phyloP scores from a whole-genome alignment of 768 basidiomycete species.

The Russula griseocarnosa region DNA sequence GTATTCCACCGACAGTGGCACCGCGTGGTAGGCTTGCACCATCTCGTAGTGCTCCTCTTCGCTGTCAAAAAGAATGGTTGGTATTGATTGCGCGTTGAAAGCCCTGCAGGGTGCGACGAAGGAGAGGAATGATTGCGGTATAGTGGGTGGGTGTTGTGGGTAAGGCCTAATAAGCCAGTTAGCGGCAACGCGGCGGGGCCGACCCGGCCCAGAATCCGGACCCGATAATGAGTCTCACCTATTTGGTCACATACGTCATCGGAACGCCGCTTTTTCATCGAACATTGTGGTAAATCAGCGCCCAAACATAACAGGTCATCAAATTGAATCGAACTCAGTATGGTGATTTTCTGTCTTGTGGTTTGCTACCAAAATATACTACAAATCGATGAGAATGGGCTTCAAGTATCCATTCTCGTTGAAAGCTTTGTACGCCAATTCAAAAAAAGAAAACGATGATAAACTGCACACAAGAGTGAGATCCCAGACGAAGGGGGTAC shows the following conservation, averaged over 20 bases:
- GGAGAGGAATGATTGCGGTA: background rate
- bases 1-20: constrained; percentile 35
- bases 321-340: too few relatives aligned
- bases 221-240: too few relatives aligned
- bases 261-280: too few relatives aligned
- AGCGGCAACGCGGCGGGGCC: too few relatives aligned
- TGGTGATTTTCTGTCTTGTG: too few relatives aligned
- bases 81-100: background rate
- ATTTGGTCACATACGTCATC: too few relatives aligned
- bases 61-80: constrained; percentile 13
- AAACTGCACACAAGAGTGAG: constrained; percentile 3
- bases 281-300: too few relatives aligned
- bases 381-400: constrained; percentile 4
- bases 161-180: background rate
- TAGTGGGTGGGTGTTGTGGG: too few relatives aligned
- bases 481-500: background rate
- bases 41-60: constrained; percentile 48
- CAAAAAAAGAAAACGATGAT: background rate
- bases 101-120: background rate
- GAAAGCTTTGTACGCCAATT: background rate
- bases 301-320: too few relatives aligned
- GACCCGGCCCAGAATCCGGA: too few relatives aligned
- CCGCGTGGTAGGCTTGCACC: constrained; percentile 67
- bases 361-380: background rate
- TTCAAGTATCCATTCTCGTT: background rate